A percentile compares a stretch with the other conserved stretches of the same genome.
Evolutionary conservation across 2,329 filamentous ascomycete genomes (phyloP).

Genomic region (Diaporthe sp.): DNA sequence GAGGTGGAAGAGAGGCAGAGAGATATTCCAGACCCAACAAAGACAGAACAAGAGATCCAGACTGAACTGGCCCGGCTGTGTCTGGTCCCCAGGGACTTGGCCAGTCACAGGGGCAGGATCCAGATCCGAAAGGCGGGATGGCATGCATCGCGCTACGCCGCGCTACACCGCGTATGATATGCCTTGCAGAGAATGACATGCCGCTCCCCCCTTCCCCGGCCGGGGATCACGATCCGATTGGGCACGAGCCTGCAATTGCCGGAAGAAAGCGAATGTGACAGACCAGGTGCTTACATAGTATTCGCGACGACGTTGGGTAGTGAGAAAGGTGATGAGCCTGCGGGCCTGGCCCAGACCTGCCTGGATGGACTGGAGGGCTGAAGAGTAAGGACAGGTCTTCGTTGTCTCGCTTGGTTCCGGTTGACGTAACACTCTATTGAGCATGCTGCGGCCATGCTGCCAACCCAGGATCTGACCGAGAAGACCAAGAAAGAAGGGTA

Average conservation of each 20-base stretch:
- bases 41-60: conserved; percentile 2
- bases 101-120: not conserved
- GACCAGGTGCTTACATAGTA: not conserved
- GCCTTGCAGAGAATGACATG: conserved; percentile 24
- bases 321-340: not conserved
- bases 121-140: conserved; percentile 15
- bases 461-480: not conserved
- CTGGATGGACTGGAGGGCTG: not conserved
- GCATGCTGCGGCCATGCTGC: not conserved
- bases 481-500: not conserved
- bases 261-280: not conserved
- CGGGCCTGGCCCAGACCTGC: not conserved
- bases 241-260: not conserved
- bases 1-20: not conserved
- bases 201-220: not conserved
- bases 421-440: conserved; percentile 6
- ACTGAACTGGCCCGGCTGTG: conserved; percentile 4
- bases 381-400: not conserved
- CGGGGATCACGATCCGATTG: conserved; percentile 13
- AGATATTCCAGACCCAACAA: not conserved
- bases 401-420: conserved; percentile 17
- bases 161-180: conserved; percentile 31
- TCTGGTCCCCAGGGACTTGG: not conserved
- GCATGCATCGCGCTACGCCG: conserved; percentile 28
- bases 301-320: not conserved